Evolutionary conservation across 106 monocot genomes (phyloP).

Genomic region (Allium fistulosum): DNA sequence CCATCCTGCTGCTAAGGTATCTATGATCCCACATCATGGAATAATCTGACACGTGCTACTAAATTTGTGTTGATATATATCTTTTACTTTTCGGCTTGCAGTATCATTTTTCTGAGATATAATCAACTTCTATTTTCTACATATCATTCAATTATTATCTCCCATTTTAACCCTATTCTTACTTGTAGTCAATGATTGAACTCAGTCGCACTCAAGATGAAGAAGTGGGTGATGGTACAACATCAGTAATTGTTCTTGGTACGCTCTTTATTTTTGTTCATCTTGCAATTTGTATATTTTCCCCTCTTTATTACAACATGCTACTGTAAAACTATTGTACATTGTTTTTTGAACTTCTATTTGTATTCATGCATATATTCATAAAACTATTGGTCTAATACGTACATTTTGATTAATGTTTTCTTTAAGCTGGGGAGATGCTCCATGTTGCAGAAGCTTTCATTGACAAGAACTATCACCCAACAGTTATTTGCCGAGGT

Average conservation of each 20-base stretch:
- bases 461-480: constrained; percentile 88
- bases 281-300: not conserved
- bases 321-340: too few relatives aligned
- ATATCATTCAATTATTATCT: not conserved
- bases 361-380: not conserved
- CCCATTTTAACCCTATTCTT: not conserved
- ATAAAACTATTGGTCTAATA: not conserved
- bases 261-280: constrained; percentile 6
- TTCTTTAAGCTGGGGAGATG: constrained; percentile 87
- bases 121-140: too few relatives aligned
- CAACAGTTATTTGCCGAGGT: constrained; percentile 96
- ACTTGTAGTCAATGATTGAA: constrained; percentile 69
- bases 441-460: constrained; percentile 95
- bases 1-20: constrained; percentile 82
- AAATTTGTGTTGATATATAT: too few relatives aligned
- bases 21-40: not conserved
- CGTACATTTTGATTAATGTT: not conserved
- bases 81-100: too few relatives aligned
- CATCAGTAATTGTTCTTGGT: constrained; percentile 83
- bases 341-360: not conserved
- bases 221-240: constrained; percentile 85
- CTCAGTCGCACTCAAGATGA: constrained; percentile 84
- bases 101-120: too few relatives aligned
- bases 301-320: too few relatives aligned
- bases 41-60: too few relatives aligned